Percentiles rank a stretch among this genome's conserved stretches.
Evolutionary conservation across 352 stramenopile genomes (phyloP).

Genomic region (Aphanomyces stellatus): DNA sequence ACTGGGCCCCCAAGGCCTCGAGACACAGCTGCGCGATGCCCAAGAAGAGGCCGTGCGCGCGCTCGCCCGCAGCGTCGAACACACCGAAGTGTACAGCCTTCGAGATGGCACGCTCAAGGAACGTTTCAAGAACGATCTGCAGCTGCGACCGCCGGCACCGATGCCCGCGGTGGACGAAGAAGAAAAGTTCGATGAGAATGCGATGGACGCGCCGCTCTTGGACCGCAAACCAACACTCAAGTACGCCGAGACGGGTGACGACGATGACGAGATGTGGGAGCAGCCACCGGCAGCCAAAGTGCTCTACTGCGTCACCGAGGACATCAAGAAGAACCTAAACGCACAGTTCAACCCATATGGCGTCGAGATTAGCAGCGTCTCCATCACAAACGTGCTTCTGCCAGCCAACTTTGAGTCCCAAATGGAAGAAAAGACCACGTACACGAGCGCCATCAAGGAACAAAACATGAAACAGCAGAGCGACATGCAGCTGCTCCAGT

Average conservation of each 20-base stretch:
- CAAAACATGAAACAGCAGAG: conserved; percentile 75
- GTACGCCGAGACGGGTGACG: conserved; percentile 23
- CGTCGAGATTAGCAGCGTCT: conserved; percentile 60
- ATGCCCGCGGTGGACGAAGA: conserved; percentile 1
- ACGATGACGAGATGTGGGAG: conserved; percentile 17
- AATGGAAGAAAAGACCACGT: conserved; percentile 59
- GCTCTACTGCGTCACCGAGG: conserved; percentile 47
- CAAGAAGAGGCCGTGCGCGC: conserved; percentile 76
- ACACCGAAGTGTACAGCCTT: conserved; percentile 83
- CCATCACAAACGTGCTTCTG: conserved; percentile 67
- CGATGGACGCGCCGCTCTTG: neutral
- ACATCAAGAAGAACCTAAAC: conserved; percentile 67
- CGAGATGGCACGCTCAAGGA: conserved; percentile 66
- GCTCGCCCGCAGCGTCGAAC: conserved; percentile 73
- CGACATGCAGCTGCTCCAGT: conserved; percentile 63
- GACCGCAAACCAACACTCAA: conserved; percentile 14
- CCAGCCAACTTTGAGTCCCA: conserved; percentile 48
- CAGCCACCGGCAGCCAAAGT: conserved; percentile 15
- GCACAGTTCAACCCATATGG: conserved; percentile 66
- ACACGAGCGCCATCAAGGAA: conserved; percentile 55
- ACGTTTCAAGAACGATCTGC: conserved; percentile 42
- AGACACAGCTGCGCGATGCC: conserved; percentile 72
- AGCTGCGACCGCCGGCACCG: conserved; percentile 22
- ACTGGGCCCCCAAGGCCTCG: conserved; percentile 69
- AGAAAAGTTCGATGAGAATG: neutral